Evolutionary conservation across 331 rosid genomes (phyloP).

Genomic region (Arachis monticola): DNA sequence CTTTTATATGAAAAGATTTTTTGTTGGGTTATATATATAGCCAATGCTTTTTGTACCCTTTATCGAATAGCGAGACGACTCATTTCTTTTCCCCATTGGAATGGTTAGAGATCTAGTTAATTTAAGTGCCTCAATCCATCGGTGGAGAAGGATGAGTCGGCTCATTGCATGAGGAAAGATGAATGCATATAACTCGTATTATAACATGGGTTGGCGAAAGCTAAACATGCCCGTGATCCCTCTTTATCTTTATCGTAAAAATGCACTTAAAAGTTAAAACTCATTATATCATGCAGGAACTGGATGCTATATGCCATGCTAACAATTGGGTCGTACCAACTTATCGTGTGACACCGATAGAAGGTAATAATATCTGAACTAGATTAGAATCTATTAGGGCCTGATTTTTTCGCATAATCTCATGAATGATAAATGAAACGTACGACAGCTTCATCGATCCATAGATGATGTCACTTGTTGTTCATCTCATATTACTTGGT

Average conservation of each 20-base stretch:
- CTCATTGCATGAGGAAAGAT: no score
- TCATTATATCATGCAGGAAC: conserved; percentile 52
- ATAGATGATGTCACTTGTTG: background rate
- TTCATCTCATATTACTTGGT: conserved; percentile 18
- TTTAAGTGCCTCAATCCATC: no score
- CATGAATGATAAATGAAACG: conserved; percentile 15
- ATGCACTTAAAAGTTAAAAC: background rate
- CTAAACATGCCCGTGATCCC: background rate
- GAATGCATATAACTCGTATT: background rate
- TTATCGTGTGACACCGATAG: conserved; percentile 49
- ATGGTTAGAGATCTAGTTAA: no score
- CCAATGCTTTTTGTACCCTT: no score
- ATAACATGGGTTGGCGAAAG: background rate
- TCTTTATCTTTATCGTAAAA: conserved; percentile 18
- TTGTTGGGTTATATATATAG: conserved; percentile 17
- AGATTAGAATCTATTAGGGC: conserved; percentile 19
- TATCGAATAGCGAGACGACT: no score
- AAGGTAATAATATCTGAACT: conserved; percentile 53
- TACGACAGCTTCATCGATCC: background rate
- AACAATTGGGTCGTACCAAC: conserved; percentile 71
- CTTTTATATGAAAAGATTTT: conserved; percentile 23
- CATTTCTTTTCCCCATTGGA: no score
- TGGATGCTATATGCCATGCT: conserved; percentile 58
- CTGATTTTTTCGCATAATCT: background rate
- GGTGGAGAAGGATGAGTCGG: no score